A percentile compares a stretch with the other conserved stretches of the same genome.
Conservation (phyloP, 139 green algal genomes). For the Closterium sp. region DNA sequence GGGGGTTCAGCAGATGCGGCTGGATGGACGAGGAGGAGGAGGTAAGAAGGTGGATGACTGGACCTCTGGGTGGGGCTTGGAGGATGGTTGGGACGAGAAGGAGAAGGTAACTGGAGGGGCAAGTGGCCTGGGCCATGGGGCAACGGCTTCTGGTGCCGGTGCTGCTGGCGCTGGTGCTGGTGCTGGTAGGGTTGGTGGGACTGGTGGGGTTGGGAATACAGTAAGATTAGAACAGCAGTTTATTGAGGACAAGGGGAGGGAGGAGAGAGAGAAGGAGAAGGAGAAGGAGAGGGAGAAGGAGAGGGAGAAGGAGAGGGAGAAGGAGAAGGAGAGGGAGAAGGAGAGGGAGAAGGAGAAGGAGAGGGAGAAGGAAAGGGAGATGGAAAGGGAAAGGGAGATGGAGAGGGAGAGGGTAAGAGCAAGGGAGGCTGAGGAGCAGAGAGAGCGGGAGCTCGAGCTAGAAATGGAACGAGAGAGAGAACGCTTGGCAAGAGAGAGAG, state of each 20-base stretch:
- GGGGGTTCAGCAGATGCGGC: background rate
- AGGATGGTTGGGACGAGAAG: background rate
- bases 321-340: background rate
- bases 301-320: background rate
- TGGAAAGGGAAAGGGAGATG: background rate
- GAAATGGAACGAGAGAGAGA: background rate
- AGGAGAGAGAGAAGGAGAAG: background rate
- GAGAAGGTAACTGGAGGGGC: background rate
- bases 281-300: background rate
- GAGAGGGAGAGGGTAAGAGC: background rate
- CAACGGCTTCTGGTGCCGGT: background rate
- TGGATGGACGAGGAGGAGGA: background rate
- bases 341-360: background rate
- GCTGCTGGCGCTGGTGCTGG: background rate
- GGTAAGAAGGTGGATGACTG: background rate
- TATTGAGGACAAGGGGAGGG: background rate
- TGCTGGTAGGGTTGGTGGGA: background rate
- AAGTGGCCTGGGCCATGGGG: background rate
- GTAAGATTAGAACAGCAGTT: background rate
- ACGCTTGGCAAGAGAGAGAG: background rate
- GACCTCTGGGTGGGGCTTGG: background rate
- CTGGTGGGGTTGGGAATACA: background rate
- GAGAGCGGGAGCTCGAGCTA: background rate
- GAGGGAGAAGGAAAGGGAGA: slow-evolving; percentile 1
- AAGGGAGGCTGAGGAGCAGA: background rate